Conservation (phyloP, 2,329 filamentous ascomycete genomes). For the Ceratocystis papillata region DNA sequence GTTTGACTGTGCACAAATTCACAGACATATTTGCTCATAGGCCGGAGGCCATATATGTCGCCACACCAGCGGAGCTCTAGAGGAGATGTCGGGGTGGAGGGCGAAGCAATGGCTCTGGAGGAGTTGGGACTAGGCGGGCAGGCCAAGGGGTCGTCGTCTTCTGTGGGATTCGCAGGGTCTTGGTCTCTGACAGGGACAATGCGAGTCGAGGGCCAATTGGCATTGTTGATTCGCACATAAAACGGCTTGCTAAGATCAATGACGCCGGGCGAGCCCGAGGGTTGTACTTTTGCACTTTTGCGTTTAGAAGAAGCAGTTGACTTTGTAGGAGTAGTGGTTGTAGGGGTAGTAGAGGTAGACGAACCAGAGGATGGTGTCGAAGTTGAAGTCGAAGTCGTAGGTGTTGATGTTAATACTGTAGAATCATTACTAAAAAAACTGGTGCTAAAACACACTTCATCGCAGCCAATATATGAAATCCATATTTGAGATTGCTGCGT, state of each 20-base stretch:
- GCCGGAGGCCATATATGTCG: constrained; percentile 57
- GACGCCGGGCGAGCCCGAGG: constrained; percentile 33
- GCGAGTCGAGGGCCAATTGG: constrained; percentile 66
- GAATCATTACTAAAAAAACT: constrained; percentile 48
- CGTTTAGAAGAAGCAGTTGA: neutral
- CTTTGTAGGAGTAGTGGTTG: constrained; percentile 28
- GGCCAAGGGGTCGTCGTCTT: constrained; percentile 27
- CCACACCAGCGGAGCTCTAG: constrained; percentile 55
- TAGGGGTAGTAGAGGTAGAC: constrained; percentile 27
- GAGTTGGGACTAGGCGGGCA: neutral
- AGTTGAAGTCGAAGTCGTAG: constrained; percentile 9
- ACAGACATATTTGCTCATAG: constrained; percentile 65
- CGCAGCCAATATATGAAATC: constrained; percentile 69
- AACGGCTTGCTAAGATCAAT: constrained; percentile 64
- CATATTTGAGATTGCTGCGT: constrained; percentile 61
- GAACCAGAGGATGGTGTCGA: neutral
- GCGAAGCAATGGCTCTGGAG: neutral
- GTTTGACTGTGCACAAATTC: constrained; percentile 63
- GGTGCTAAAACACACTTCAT: constrained; percentile 66
- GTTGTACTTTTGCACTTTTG: too few relatives aligned
- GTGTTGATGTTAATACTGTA: constrained; percentile 26
- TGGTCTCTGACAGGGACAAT: constrained; percentile 44
- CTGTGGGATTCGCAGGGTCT: constrained; percentile 10
- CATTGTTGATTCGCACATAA: constrained; percentile 67
- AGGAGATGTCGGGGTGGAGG: constrained; percentile 26